These are phyloP conservation scores for Catunica adiposa DNA, from an alignment of 2,329 filamentous ascomycete genomes.

Conservation along the genomic window DNA sequence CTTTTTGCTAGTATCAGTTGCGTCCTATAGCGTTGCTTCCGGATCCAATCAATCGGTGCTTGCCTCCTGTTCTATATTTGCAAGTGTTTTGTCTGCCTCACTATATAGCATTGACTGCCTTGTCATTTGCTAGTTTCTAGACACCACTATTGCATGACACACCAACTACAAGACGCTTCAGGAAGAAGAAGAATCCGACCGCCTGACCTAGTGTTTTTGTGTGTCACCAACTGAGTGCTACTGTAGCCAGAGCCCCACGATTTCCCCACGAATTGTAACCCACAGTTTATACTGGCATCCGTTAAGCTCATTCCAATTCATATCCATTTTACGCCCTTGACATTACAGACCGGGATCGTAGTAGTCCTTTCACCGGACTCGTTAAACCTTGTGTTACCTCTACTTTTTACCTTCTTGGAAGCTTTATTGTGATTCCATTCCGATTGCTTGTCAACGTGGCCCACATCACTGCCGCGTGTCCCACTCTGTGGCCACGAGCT, in stretches of 20 bases:
- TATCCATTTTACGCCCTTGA: not conserved
- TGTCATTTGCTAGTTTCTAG: not conserved
- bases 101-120: too few species aligned
- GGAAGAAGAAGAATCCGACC: not conserved
- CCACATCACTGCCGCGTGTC: too few species aligned
- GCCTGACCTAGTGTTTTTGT: not conserved
- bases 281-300: not conserved
- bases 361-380: not conserved
- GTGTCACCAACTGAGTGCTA: not conserved
- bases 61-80: not conserved
- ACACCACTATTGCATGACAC: not conserved
- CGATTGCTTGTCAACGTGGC: too few species aligned
- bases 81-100: not conserved
- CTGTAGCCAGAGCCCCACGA: not conserved
- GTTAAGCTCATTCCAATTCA: not conserved
- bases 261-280: conserved; percentile 1
- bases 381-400: not conserved
- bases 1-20: not conserved
- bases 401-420: too few species aligned
- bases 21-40: not conserved
- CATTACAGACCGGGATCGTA: not conserved
- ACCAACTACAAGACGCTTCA: not conserved
- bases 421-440: too few species aligned
- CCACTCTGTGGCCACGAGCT: too few species aligned
- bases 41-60: not conserved